A percentile compares a stretch with the other conserved stretches of the same genome.
These are phyloP conservation scores for Breviolum minutum DNA, from an alignment of 73 alveolate species.

Conservation along the genomic window DNA sequence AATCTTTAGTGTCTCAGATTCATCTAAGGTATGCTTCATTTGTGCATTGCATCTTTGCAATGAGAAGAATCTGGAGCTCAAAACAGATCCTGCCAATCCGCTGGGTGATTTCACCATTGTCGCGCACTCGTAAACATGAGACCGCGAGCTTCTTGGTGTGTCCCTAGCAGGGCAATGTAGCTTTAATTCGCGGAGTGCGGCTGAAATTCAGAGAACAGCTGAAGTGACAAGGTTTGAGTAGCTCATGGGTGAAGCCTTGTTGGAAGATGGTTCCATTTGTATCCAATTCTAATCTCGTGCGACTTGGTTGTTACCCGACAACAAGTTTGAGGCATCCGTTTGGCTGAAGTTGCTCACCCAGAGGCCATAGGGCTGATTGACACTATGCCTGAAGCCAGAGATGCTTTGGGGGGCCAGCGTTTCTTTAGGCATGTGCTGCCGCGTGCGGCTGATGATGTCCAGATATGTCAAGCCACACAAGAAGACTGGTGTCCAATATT, in stretches of 20 bases:
- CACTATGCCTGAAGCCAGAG: constrained; percentile 59
- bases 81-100: constrained; percentile 62
- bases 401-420: constrained; percentile 46
- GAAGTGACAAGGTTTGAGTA: constrained; percentile 12
- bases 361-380: constrained; percentile 2
- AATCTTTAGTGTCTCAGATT: not conserved
- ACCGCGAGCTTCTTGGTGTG: not conserved
- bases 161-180: constrained; percentile 41
- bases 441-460: constrained; percentile 11
- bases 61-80: constrained; percentile 89
- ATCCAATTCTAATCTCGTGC: too few species aligned
- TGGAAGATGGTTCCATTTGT: not conserved
- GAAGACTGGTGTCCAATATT: too few species aligned
- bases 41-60: constrained; percentile 94
- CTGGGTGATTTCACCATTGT: constrained; percentile 88
- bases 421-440: constrained; percentile 45
- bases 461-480: not conserved
- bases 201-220: constrained; percentile 9
- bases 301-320: too few species aligned
- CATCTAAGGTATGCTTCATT: constrained; percentile 74
- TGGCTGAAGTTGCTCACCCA: not conserved
- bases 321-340: not conserved
- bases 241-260: not conserved
- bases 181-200: constrained; percentile 38
- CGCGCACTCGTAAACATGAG: constrained; percentile 72